These are phyloP conservation scores for Rosa chinensis DNA, from an alignment of 306 rosid species.

Conservation along the genomic window DNA sequence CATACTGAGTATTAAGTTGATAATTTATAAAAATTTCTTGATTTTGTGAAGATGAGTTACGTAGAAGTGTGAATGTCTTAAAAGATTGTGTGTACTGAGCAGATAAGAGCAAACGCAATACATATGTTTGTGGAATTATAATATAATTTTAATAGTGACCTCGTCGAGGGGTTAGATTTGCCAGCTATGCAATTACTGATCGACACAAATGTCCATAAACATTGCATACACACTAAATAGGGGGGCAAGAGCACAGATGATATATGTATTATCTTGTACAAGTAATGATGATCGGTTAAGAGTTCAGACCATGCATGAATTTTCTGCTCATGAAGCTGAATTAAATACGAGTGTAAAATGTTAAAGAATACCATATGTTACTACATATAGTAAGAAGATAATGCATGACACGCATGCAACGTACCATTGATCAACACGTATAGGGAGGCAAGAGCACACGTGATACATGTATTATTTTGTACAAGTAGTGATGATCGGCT, in stretches of 20 bases:
- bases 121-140: background rate
- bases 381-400: background rate
- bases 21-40: background rate
- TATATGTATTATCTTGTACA: background rate
- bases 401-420: too few species aligned
- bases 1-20: background rate
- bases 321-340: background rate
- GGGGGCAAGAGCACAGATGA: background rate
- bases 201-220: background rate
- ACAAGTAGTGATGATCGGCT: background rate
- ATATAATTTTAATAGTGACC: background rate
- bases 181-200: background rate
- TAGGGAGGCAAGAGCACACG: background rate
- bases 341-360: background rate
- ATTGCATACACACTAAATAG: background rate
- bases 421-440: background rate
- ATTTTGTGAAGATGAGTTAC: background rate
- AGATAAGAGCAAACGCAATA: background rate
- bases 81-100: background rate
- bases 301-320: background rate
- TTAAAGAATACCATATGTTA: background rate
- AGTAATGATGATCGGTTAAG: background rate
- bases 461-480: background rate
- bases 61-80: background rate
- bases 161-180: rapidly evolving